Percentiles rank a stretch among this genome's conserved stretches.
phyloP scores from a whole-genome alignment of 176 grass and related monocot genomes.

The Pontederia crassipes region DNA sequence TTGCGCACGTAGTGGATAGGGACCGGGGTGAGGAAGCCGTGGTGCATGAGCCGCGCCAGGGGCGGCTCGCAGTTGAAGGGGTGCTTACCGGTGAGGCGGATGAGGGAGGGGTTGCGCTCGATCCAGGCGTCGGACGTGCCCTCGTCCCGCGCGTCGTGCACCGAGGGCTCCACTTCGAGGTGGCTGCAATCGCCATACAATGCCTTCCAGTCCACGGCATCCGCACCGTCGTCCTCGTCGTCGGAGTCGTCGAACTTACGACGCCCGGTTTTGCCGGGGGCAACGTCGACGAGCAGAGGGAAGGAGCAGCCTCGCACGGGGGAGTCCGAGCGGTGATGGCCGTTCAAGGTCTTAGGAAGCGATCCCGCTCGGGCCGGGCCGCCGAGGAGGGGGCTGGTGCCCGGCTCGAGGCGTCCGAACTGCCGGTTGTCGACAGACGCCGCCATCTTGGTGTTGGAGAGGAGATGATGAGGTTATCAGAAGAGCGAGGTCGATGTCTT shows the following conservation, averaged over 20 bases:
- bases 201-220: constrained; percentile 34
- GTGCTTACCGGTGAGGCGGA: constrained; percentile 77
- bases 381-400: too few species aligned
- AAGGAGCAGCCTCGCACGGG: constrained; percentile 40
- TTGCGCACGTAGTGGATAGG: constrained; percentile 90
- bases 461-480: too few species aligned
- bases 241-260: constrained; percentile 10
- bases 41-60: constrained; percentile 36
- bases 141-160: constrained; percentile 45
- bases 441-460: constrained; percentile 15
- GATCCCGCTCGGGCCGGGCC: neutral
- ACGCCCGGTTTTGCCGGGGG: neutral
- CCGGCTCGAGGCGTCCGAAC: constrained; percentile 6
- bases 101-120: constrained; percentile 41
- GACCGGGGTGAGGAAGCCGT: constrained; percentile 54
- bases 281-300: constrained; percentile 27
- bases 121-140: constrained; percentile 69
- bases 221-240: constrained; percentile 37
- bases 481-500: too few species aligned
- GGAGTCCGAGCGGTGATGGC: constrained; percentile 32
- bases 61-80: constrained; percentile 76
- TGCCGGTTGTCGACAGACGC: constrained; percentile 43
- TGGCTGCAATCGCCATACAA: constrained; percentile 16
- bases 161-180: constrained; percentile 26
- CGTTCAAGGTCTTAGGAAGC: neutral